Conservation (phyloP, 1,284 basidiomycete genomes). For the Gomphus sp. region DNA sequence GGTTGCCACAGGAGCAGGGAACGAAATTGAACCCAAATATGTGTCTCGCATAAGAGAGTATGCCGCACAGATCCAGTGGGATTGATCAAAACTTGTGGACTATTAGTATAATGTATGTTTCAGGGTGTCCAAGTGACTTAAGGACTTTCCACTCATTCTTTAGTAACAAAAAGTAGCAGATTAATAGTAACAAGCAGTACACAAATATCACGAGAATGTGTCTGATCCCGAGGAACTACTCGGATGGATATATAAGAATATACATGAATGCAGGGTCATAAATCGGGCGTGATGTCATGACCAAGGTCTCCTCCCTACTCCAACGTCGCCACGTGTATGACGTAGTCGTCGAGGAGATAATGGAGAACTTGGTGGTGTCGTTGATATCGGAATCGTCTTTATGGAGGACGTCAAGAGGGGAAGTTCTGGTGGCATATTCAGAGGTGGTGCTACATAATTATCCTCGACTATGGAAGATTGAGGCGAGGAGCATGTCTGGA, state of each 20-base stretch:
- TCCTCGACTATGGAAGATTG: neutral
- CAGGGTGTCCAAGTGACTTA: neutral
- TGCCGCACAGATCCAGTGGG: constrained; percentile 71
- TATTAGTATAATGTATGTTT: neutral
- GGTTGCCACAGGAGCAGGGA: constrained; percentile 68
- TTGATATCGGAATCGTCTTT: neutral
- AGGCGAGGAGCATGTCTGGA: neutral
- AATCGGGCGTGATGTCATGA: constrained; percentile 1
- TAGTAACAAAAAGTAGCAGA: neutral
- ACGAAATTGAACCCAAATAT: constrained; percentile 64
- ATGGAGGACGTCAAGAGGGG: neutral
- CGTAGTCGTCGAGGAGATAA: neutral
- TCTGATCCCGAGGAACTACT: neutral
- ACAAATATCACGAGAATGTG: neutral
- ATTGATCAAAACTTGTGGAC: constrained; percentile 26
- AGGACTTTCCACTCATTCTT: neutral
- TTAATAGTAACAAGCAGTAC: neutral
- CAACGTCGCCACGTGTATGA: constrained; percentile 1
- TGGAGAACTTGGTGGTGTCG: neutral
- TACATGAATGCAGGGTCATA: neutral
- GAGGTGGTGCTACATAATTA: neutral
- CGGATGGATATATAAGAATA: neutral
- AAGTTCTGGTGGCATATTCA: neutral
- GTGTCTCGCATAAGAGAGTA: constrained; percentile 80
- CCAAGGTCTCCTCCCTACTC: neutral